Conservation (phyloP, 164 flowering plant genomes). For the Paratinospora sagittata region DNA sequence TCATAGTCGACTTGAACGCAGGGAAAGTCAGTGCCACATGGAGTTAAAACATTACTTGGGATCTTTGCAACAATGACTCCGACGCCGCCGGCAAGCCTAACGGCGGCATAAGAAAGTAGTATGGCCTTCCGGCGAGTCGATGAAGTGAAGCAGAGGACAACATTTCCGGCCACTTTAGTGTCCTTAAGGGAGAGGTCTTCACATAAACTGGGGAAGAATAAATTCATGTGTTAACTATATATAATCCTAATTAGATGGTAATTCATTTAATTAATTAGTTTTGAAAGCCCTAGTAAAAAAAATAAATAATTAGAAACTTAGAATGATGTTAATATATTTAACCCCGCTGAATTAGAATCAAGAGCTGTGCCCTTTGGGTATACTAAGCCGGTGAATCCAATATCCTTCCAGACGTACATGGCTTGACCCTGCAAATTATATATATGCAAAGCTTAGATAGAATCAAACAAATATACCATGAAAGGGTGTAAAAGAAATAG, state of each 20-base stretch:
- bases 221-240: background rate
- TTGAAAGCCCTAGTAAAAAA: no score
- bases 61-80: background rate
- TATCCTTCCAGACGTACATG: constrained; percentile 5
- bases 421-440: constrained; percentile 19
- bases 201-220: constrained; percentile 20
- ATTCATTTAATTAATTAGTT: background rate
- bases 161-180: constrained; percentile 12
- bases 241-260: background rate
- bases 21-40: background rate
- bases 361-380: background rate
- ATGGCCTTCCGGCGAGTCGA: background rate
- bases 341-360: background rate
- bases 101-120: background rate
- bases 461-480: no score
- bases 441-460: background rate
- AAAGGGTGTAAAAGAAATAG: no score
- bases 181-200: constrained; percentile 14
- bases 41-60: background rate
- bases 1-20: background rate
- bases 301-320: no score
- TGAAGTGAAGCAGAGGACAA: constrained; percentile 19
- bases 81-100: constrained; percentile 10
- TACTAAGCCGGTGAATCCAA: constrained; percentile 12
- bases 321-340: background rate